These are phyloP conservation scores for Kluyveromyces marxianus DNA, from an alignment of 1,139 yeast species.

Conservation along the genomic window DNA sequence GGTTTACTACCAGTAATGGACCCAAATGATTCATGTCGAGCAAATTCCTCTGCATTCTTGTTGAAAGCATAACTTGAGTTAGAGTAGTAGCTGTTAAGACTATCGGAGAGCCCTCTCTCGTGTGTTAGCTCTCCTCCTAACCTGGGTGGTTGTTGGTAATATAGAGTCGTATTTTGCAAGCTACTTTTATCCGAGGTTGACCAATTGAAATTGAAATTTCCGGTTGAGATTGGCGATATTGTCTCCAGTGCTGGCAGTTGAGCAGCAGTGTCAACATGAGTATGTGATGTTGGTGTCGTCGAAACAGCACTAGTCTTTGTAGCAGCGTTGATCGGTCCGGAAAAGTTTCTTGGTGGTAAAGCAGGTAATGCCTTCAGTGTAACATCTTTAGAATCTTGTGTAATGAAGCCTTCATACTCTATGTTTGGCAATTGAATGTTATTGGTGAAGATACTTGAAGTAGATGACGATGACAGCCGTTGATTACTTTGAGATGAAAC, in stretches of 20 bases:
- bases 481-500: neutral
- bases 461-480: neutral
- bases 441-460: slow-evolving; percentile 2
- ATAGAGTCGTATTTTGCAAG: neutral
- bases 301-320: slow-evolving; percentile 6
- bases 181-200: slow-evolving; percentile 6
- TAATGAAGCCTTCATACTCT: slow-evolving; percentile 1
- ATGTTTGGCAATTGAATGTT: slow-evolving; percentile 2
- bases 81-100: slow-evolving; percentile 27
- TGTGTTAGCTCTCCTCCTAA: slow-evolving; percentile 13
- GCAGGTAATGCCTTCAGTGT: slow-evolving; percentile 9
- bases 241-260: neutral
- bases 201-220: slow-evolving; percentile 3
- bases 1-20: slow-evolving; percentile 29
- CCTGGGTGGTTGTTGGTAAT: slow-evolving; percentile 15
- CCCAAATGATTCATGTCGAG: slow-evolving; percentile 26
- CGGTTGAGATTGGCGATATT: slow-evolving; percentile 2
- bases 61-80: slow-evolving; percentile 30
- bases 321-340: slow-evolving; percentile 3
- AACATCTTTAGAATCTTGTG: slow-evolving; percentile 1
- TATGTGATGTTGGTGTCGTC: neutral
- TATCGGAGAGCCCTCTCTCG: slow-evolving; percentile 22
- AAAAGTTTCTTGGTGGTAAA: slow-evolving; percentile 7
- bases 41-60: slow-evolving; percentile 17
- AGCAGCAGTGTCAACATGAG: neutral